These are phyloP conservation scores for Oryza longistaminata DNA, from an alignment of 176 grass and related monocot genomes.

Conservation along the genomic window DNA sequence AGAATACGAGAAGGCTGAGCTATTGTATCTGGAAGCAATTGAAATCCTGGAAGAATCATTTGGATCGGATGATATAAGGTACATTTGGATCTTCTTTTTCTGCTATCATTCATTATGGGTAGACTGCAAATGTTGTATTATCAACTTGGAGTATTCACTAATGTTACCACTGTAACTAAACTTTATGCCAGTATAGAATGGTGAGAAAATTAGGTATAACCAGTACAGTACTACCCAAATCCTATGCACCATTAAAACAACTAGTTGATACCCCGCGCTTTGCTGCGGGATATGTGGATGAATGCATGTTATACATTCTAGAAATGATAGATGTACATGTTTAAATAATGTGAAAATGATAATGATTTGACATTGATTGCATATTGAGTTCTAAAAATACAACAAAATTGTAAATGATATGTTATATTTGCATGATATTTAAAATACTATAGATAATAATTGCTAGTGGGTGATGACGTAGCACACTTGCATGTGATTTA, in stretches of 20 bases:
- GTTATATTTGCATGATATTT: too few relatives aligned
- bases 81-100: conserved; percentile 17
- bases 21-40: conserved; percentile 85
- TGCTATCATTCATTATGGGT: background rate
- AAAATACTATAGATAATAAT: too few relatives aligned
- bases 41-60: conserved; percentile 84
- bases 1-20: conserved; percentile 72
- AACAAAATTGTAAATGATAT: too few relatives aligned
- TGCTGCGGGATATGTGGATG: too few relatives aligned
- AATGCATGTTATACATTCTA: too few relatives aligned
- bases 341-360: too few relatives aligned
- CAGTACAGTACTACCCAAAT: background rate
- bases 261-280: too few relatives aligned
- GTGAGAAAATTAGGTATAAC: background rate
- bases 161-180: background rate
- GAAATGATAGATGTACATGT: too few relatives aligned
- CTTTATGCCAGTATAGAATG: background rate
- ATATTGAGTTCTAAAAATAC: too few relatives aligned
- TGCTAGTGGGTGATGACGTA: too few relatives aligned
- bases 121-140: background rate
- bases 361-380: too few relatives aligned
- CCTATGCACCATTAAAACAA: background rate
- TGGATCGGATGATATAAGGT: conserved; percentile 82
- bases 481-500: too few relatives aligned
- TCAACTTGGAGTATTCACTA: background rate